Conservation (phyloP, 176 grass and related monocot genomes). For the Rhipidocladum racemiflorum region DNA sequence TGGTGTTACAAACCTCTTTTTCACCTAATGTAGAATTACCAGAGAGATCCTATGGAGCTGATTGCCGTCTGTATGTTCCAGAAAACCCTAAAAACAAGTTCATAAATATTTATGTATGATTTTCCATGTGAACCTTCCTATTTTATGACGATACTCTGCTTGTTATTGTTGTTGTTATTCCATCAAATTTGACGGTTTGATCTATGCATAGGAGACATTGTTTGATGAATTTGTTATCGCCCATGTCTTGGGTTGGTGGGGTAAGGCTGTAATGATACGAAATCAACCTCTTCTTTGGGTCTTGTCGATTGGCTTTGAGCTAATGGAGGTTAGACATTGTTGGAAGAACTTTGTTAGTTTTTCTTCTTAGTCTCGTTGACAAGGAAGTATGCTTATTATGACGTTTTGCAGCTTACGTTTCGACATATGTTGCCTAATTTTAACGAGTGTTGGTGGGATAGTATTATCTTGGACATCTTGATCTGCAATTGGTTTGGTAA, state of each 20-base stretch:
- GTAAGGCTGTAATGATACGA: conserved; percentile 98
- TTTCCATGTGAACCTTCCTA: conserved; percentile 44
- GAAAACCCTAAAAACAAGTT: conserved; percentile 98
- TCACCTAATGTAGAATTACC: conserved; percentile 59
- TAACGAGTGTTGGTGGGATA: conserved; percentile 99
- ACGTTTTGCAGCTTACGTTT: conserved; percentile 78
- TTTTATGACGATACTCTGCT: conserved; percentile 33
- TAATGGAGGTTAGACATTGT: conserved; percentile 83
- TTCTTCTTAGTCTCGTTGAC: conserved; percentile 21
- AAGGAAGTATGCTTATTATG: conserved; percentile 29
- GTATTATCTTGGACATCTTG: conserved; percentile 92
- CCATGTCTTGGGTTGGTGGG: conserved; percentile 97
- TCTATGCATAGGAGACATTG: conserved; percentile 75
- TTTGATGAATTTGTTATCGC: conserved; percentile 99
- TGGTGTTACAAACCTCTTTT: neutral
- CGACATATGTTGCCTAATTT: conserved; percentile 99
- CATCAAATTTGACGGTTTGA: conserved; percentile 36
- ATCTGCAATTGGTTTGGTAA: conserved; percentile 99
- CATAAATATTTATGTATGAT: conserved; percentile 99
- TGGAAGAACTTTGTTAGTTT: conserved; percentile 5
- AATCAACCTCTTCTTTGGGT: conserved; percentile 96
- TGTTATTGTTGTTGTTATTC: conserved; percentile 1
- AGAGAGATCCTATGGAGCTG: conserved; percentile 91
- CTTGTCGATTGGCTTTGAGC: conserved; percentile 89
- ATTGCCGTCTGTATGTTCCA: conserved; percentile 95